Base-by-base conservation (phyloP, 768 basidiomycete species). In the Roridomyces roridus region DNA sequence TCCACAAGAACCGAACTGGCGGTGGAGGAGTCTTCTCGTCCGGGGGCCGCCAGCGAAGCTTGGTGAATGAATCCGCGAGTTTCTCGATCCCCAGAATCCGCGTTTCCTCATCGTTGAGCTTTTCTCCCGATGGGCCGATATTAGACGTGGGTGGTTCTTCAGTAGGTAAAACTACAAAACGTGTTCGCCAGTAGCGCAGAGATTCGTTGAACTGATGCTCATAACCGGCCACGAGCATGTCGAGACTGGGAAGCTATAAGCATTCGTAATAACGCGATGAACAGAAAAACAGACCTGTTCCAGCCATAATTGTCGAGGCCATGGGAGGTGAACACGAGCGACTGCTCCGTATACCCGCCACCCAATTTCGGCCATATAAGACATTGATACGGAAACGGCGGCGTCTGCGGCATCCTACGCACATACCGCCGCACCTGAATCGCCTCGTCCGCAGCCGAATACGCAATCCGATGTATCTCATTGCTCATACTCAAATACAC, bases 401-500 rank as follows among this genome's bases (percentile, higher is more conserved):
- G 80, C 49, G 81, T 84, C 55, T 75, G 78, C 47, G 84, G 81
- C 80, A 88, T 81, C 60, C 89, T 81, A 23, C 94, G 83, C 24
- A 93, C 89, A 68, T 94, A 94, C 36, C 93, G 81, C 64, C 88
- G 83, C 17, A 98, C 94, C 65, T 94, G 89, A 57, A 98, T 92
- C 15, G 86, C 83, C 65, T 95, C 91, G n/a, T 92, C 91, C 41
- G 89, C 92, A 10, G 31, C 31, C 31, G 31, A 34, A 66, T 95
- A 98, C 37, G 89, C 88, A 58, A 99, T 87, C 23, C 90, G 81
- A 71, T 98, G 96, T 39, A 98, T 94, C 72, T 96, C 93, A 68
- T 98, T 96, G 68, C 89, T 89, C 85, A 96, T 95, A 64, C 93
- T 93, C 50, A 98, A 80, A 74, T 91, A 98, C 7, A 97, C 88